These are phyloP conservation scores for Rhynchosporium graminicola DNA, from an alignment of 2,329 filamentous ascomycete species.

Conservation along the genomic window DNA sequence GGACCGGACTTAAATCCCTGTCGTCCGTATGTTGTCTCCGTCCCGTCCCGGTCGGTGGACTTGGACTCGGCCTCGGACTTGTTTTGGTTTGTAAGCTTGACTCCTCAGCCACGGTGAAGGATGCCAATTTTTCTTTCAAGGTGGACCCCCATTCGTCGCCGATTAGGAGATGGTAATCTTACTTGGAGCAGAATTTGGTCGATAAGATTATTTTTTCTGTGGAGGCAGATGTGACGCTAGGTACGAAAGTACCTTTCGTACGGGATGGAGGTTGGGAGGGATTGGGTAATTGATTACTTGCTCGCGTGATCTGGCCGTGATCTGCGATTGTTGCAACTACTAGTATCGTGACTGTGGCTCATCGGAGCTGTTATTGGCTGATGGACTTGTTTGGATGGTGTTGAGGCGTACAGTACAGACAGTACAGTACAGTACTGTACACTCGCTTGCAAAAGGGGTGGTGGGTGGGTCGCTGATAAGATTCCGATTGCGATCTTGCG, in stretches of 20 bases:
- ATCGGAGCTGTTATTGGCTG: not conserved
- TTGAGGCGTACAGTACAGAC: not conserved
- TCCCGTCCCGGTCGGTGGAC: no score
- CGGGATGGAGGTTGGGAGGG: not conserved
- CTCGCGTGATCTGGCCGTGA: constrained; percentile 12
- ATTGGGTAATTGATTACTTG: constrained; percentile 7
- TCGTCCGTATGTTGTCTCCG: no score
- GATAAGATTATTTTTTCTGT: not conserved
- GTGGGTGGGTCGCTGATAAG: constrained; percentile 12
- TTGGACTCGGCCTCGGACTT: not conserved
- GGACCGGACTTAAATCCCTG: no score
- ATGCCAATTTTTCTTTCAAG: not conserved
- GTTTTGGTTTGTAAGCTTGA: not conserved
- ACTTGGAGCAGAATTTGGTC: constrained; percentile 9
- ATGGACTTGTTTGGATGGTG: not conserved
- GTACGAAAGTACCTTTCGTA: no score
- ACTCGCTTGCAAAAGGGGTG: constrained; percentile 5
- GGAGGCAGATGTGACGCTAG: not conserved
- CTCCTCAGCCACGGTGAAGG: not conserved
- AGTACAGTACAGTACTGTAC: not conserved
- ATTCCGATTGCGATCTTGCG: constrained; percentile 5
- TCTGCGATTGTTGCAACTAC: not conserved
- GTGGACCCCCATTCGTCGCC: not conserved
- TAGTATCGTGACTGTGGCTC: constrained; percentile 7
- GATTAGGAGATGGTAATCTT: constrained; percentile 1